Percentiles rank a stretch among this genome's conserved stretches.
These are phyloP conservation scores for Blastocladiella britannica DNA, from an alignment of 192 early-diverging fungal species.

Conservation along the genomic window DNA sequence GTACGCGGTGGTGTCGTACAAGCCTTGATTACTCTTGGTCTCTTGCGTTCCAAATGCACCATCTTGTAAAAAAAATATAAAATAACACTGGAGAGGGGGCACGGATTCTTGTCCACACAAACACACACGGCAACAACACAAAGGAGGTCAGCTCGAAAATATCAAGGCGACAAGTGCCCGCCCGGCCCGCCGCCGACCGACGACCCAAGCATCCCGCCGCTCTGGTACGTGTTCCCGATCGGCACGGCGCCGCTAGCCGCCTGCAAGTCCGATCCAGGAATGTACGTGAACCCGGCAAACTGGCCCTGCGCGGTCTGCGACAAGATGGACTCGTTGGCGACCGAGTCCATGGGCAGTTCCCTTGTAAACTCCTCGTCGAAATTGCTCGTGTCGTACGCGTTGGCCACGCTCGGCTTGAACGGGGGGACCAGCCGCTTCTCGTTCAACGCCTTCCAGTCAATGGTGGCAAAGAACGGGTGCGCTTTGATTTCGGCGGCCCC, in stretches of 20 bases:
- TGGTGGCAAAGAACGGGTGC: conserved; percentile 19
- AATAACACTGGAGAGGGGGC: too few relatives aligned
- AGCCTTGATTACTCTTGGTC: too few relatives aligned
- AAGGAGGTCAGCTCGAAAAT: too few relatives aligned
- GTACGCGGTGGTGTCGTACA: conserved; percentile 43
- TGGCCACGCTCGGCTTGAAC: conserved; percentile 22
- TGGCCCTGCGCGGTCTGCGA: conserved; percentile 22
- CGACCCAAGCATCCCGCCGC: too few relatives aligned
- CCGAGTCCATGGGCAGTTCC: conserved; percentile 20
- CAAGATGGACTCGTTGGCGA: conserved; percentile 14
- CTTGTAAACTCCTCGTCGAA: conserved; percentile 29
- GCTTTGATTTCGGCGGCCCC: conserved; percentile 22
- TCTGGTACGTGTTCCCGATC: too few relatives aligned
- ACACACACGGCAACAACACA: too few relatives aligned
- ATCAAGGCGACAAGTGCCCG: too few relatives aligned
- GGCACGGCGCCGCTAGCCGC: background rate
- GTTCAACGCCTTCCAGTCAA: conserved; percentile 27
- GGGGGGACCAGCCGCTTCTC: conserved; percentile 22
- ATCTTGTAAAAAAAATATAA: too few relatives aligned
- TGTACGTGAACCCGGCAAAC: conserved; percentile 24
- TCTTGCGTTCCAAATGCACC: too few relatives aligned
- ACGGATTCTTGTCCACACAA: too few relatives aligned
- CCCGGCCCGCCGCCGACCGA: too few relatives aligned
- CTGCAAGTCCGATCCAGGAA: background rate
- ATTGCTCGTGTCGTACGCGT: conserved; percentile 24